These are phyloP conservation scores for Aureobasidium sp. DNA, from an alignment of 2,329 filamentous ascomycete species.

Conservation along the genomic window DNA sequence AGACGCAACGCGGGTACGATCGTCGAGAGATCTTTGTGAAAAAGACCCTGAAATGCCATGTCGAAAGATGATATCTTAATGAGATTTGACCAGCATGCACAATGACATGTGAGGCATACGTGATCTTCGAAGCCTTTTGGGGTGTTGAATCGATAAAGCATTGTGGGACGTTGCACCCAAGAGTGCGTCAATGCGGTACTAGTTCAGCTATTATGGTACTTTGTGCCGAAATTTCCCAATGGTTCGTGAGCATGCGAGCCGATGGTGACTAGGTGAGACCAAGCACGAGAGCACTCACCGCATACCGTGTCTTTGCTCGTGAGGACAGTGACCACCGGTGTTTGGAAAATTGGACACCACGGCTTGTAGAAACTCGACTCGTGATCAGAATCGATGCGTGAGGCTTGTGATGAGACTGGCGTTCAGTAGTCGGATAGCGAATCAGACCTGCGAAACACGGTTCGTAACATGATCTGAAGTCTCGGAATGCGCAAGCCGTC, in stretches of 20 bases:
- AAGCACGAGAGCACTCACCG: background rate
- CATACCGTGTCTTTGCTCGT: background rate
- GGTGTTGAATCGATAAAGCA: background rate
- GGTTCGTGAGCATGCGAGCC: background rate
- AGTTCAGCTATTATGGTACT: background rate
- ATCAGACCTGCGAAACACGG: background rate
- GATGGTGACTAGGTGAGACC: background rate
- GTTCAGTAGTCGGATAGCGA: background rate
- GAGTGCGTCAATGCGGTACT: slow-evolving; percentile 2
- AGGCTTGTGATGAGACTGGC: background rate
- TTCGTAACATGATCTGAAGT: background rate
- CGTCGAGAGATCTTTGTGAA: background rate
- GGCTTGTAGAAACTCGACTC: background rate
- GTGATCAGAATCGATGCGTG: background rate
- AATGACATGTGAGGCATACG: background rate
- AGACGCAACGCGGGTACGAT: background rate
- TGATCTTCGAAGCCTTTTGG: background rate
- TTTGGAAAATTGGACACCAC: background rate
- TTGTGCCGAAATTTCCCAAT: slow-evolving; percentile 2
- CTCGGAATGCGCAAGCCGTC: background rate
- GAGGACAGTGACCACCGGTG: background rate
- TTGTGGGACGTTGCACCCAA: slow-evolving; percentile 1
- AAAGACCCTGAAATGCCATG: background rate
- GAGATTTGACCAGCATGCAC: background rate
- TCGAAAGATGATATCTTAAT: background rate